Evolutionary conservation across 2,329 filamentous ascomycete genomes (phyloP).

Genomic region (Penicillium sp.): DNA sequence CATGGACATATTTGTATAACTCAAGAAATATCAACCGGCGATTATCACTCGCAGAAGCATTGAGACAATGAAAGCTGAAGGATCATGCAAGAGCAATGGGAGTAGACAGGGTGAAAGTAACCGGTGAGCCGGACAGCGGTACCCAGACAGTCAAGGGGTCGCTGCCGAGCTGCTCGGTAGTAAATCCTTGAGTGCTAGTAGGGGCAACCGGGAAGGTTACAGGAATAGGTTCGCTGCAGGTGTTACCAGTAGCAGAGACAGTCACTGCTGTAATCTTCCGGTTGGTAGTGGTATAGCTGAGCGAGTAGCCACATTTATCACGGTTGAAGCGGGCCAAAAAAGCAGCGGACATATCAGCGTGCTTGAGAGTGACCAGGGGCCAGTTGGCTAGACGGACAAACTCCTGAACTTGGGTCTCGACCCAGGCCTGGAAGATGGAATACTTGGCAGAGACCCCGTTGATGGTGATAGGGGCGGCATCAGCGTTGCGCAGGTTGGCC

Average conservation of each 20-base stretch:
- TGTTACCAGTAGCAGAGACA: constrained; percentile 47
- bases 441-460: constrained; percentile 46
- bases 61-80: not conserved
- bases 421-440: constrained; percentile 55
- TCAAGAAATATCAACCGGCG: no score
- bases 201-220: constrained; percentile 50
- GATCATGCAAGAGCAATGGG: constrained; percentile 31
- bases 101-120: constrained; percentile 43
- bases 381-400: constrained; percentile 51
- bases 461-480: constrained; percentile 45
- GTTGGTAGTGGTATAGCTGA: constrained; percentile 45
- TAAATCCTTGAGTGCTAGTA: constrained; percentile 42
- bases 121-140: constrained; percentile 42
- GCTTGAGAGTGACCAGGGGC: constrained; percentile 53
- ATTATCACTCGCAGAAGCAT: not conserved
- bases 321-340: constrained; percentile 53
- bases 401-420: constrained; percentile 51
- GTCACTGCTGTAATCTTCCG: constrained; percentile 49
- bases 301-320: constrained; percentile 49
- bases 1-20: not conserved
- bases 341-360: constrained; percentile 49
- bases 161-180: constrained; percentile 51
- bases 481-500: constrained; percentile 54
- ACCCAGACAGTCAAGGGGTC: constrained; percentile 52
- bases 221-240: constrained; percentile 50